Percentiles rank a stretch among this genome's conserved stretches.
phyloP scores from a whole-genome alignment of 2,329 filamentous ascomycete species.

The Aspergillus carbonarius region DNA sequence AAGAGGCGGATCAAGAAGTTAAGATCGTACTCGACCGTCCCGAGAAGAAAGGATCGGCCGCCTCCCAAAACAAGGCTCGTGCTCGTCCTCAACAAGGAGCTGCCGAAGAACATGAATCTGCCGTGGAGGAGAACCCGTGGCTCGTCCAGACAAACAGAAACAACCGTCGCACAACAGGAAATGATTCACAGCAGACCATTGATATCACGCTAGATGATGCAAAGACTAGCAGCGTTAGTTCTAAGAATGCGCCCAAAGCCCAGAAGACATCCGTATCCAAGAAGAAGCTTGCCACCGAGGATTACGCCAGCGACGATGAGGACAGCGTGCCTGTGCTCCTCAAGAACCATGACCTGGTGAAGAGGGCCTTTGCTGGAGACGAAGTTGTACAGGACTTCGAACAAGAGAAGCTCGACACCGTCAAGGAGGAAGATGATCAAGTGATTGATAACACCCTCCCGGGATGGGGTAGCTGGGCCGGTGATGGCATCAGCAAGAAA shows the following conservation, averaged over 20 bases:
- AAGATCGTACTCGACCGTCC: slow-evolving; percentile 36
- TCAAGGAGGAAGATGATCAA: slow-evolving; percentile 78
- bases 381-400: slow-evolving; percentile 80
- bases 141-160: slow-evolving; percentile 35
- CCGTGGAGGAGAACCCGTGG: slow-evolving; percentile 39
- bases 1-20: slow-evolving; percentile 30
- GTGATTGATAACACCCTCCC: slow-evolving; percentile 80
- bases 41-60: slow-evolving; percentile 16
- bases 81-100: slow-evolving; percentile 14
- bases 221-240: slow-evolving; percentile 14
- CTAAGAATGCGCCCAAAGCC: slow-evolving; percentile 21
- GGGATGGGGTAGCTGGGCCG: slow-evolving; percentile 92
- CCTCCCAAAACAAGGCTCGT: slow-evolving; percentile 20
- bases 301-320: slow-evolving; percentile 43
- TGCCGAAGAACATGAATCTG: slow-evolving; percentile 19
- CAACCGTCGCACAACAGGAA: slow-evolving; percentile 29
- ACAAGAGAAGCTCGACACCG: slow-evolving; percentile 71
- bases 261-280: slow-evolving; percentile 16
- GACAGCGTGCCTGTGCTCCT: slow-evolving; percentile 42
- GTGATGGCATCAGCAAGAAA: slow-evolving; percentile 73
- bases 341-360: slow-evolving; percentile 66
- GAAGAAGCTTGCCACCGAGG: slow-evolving; percentile 39
- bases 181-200: slow-evolving; percentile 31
- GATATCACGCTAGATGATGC: slow-evolving; percentile 34
- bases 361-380: slow-evolving; percentile 81